Percentiles rank a stretch among this genome's conserved stretches.
These are phyloP conservation scores for Suhomyces tanzawaensis DNA, from an alignment of 805 yeast species.

Conservation along the genomic window DNA sequence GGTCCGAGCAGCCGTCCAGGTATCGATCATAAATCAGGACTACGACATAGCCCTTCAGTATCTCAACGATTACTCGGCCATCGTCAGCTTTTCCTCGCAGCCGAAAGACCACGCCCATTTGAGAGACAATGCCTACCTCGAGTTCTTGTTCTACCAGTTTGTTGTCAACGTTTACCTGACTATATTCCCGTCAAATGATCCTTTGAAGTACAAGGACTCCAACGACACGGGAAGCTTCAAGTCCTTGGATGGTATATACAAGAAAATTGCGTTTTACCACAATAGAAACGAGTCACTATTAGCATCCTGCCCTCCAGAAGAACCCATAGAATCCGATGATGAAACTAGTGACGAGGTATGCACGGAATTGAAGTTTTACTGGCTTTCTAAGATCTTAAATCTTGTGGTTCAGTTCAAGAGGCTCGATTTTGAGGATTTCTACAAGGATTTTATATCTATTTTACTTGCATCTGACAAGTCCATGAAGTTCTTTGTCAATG, in stretches of 20 bases:
- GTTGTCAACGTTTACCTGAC: conserved; percentile 17
- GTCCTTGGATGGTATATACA: conserved; percentile 15
- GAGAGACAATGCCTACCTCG: conserved; percentile 24
- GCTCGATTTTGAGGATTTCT: conserved; percentile 24
- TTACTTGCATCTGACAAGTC: background rate
- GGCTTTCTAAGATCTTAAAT: conserved; percentile 20
- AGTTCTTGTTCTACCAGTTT: conserved; percentile 28
- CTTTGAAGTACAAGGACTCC: background rate
- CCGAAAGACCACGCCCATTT: conserved; percentile 21
- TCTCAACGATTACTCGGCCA: conserved; percentile 15
- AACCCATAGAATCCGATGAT: background rate
- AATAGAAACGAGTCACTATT: conserved; percentile 19
- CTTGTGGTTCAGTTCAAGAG: conserved; percentile 25
- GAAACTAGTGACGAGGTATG: background rate
- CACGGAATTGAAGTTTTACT: conserved; percentile 22
- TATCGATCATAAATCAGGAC: conserved; percentile 16
- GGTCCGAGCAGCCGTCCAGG: conserved; percentile 8
- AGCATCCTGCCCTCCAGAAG: conserved; percentile 1
- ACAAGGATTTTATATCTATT: conserved; percentile 18
- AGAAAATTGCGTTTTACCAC: conserved; percentile 23
- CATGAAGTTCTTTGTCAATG: conserved; percentile 3
- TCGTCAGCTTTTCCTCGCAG: conserved; percentile 23
- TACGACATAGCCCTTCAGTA: conserved; percentile 18
- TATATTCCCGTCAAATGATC: background rate
- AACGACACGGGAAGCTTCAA: conserved; percentile 3